Evolutionary conservation across 768 basidiomycete genomes (phyloP).

Genomic region (Rhodocollybia butyracea): DNA sequence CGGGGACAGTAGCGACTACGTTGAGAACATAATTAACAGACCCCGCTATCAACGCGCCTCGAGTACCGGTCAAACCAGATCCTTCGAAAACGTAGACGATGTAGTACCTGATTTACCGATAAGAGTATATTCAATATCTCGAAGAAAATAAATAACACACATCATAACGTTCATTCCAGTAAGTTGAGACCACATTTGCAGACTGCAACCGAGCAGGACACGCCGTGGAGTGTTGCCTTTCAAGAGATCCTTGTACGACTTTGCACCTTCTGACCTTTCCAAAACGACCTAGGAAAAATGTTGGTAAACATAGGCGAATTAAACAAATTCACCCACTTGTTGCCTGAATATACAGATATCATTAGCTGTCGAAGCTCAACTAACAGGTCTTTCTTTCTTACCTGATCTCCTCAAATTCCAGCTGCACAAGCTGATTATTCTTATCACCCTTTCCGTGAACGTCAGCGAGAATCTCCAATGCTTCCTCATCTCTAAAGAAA

Average conservation of each 20-base stretch:
- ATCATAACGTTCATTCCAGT: conserved; percentile 84
- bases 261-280: conserved; percentile 69
- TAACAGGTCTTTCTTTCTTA: no score
- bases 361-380: no score
- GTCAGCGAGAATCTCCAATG: conserved; percentile 70
- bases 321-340: conserved; percentile 22
- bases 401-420: conserved; percentile 75
- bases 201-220: conserved; percentile 62
- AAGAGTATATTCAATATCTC: background rate
- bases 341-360: no score
- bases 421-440: conserved; percentile 56
- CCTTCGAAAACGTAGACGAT: conserved; percentile 73
- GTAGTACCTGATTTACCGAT: conserved; percentile 42
- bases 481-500: conserved; percentile 47
- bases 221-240: conserved; percentile 67
- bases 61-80: conserved; percentile 71
- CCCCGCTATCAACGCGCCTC: conserved; percentile 73
- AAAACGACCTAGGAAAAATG: conserved; percentile 34
- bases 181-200: conserved; percentile 82
- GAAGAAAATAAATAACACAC: conserved; percentile 28
- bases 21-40: conserved; percentile 65
- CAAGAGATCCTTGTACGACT: conserved; percentile 64
- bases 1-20: conserved; percentile 43
- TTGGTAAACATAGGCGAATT: background rate
- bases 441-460: conserved; percentile 65